Evolutionary conservation across 108 stramenopile species (phyloP).

Genomic region (Bacterosira constricta): DNA sequence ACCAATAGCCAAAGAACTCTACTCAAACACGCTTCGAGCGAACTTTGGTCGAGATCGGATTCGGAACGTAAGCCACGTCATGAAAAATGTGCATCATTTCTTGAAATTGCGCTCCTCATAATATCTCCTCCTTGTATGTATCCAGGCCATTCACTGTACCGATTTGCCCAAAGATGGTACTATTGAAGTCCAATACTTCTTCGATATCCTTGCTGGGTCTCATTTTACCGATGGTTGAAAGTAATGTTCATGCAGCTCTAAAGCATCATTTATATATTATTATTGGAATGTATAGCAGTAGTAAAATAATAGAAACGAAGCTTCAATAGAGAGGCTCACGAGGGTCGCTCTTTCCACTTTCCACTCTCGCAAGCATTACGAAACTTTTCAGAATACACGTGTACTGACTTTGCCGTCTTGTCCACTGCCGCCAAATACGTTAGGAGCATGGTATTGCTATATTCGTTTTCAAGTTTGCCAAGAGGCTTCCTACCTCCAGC

Average conservation of each 20-base stretch:
- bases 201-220: slow-evolving; percentile 46
- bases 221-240: slow-evolving; percentile 18
- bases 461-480: slow-evolving; percentile 47
- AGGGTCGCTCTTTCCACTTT: slow-evolving; percentile 10
- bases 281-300: too few relatives aligned
- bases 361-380: slow-evolving; percentile 37
- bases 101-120: too few relatives aligned
- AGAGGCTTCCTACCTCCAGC: slow-evolving; percentile 11
- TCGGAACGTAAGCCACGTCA: too few relatives aligned
- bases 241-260: too few relatives aligned
- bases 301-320: too few relatives aligned
- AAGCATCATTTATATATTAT: too few relatives aligned
- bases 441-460: slow-evolving; percentile 51
- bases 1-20: slow-evolving; percentile 60
- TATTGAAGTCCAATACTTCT: slow-evolving; percentile 78
- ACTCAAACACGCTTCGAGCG: slow-evolving; percentile 62
- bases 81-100: too few relatives aligned
- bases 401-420: slow-evolving; percentile 62
- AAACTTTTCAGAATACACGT: slow-evolving; percentile 77
- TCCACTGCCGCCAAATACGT: slow-evolving; percentile 63
- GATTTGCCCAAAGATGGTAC: slow-evolving; percentile 76
- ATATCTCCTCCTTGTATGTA: too few relatives aligned
- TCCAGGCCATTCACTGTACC: slow-evolving; percentile 89
- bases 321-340: slow-evolving; percentile 10
- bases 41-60: slow-evolving; percentile 62